phyloP scores from a whole-genome alignment of 2,329 filamentous ascomycete species.

The Apiospora kogelbergensis region DNA sequence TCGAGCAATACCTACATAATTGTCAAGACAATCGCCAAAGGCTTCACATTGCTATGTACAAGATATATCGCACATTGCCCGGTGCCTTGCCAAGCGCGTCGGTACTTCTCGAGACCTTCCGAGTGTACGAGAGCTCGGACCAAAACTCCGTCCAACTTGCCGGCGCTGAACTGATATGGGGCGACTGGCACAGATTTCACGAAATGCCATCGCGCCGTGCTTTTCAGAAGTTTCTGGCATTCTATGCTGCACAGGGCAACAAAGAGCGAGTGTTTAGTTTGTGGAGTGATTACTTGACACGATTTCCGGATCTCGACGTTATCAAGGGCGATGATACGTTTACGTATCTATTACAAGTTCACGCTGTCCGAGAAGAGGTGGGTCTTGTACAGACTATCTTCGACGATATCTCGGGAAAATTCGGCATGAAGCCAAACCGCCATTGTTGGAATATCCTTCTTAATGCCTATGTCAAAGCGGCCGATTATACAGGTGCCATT shows the following conservation, averaged over 20 bases:
- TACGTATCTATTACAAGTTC: conserved; percentile 66
- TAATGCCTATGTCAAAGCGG: conserved; percentile 64
- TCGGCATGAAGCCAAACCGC: conserved; percentile 55
- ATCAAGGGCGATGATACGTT: conserved; percentile 39
- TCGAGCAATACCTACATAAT: conserved; percentile 44
- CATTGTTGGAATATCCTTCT: conserved; percentile 77
- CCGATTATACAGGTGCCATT: conserved; percentile 67
- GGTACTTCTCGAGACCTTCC: conserved; percentile 46
- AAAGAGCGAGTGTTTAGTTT: conserved; percentile 43
- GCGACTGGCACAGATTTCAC: conserved; percentile 47
- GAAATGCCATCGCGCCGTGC: conserved; percentile 42
- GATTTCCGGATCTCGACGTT: conserved; percentile 33
- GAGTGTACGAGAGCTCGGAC: conserved; percentile 29
- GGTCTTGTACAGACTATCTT: conserved; percentile 61
- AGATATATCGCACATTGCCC: conserved; percentile 43
- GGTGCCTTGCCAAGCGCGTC: conserved; percentile 35
- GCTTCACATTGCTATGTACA: conserved; percentile 44
- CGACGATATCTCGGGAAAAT: conserved; percentile 55
- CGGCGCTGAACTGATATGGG: conserved; percentile 46
- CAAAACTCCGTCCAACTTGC: conserved; percentile 35
- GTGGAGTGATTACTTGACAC: conserved; percentile 42
- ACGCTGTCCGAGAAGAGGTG: conserved; percentile 68
- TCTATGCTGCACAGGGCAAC: conserved; percentile 50
- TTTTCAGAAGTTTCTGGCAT: conserved; percentile 48
- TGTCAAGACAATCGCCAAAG: conserved; percentile 23